Evolutionary conservation across 768 basidiomycete species (phyloP), one percentile per base, ranked within the genome.

Genomic region (Trichaptum fuscoviolaceum): DNA sequence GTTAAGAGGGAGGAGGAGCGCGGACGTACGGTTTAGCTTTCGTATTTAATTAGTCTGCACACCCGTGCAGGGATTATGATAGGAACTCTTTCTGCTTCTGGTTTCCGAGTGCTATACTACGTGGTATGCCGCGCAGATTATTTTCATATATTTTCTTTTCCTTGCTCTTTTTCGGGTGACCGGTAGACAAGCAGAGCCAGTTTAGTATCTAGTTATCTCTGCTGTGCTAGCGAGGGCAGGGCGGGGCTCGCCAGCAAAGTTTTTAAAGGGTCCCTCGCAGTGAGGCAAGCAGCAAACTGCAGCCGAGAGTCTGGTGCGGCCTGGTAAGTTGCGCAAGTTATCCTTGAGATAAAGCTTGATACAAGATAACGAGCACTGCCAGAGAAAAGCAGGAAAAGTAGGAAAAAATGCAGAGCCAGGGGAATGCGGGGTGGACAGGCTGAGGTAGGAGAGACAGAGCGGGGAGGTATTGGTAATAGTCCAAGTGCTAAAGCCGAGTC

Each of bases 21-120:
- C 42, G 42, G 42, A 52, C 42, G 42, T 52, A 52, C 42, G 42
- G 42, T 52, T 52, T 52, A 52, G 42, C 42, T 52, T 52, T 52
- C 15, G 42, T 52, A 52, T 52, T 52, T 6, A 52, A 52, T 52
- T 52, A 52, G 42, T 52, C 42, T 52, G 42, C 42, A 52, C 42
- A 52, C 42, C 42, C 42, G 12, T 52, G 42, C 12, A 52, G 42
- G 30, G 30, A 30, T 30, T 52, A 52, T 52, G 42, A 52, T 52
- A 52, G 42, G 42, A 52, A 15, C 12, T 52, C 42, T 52, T 52
- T 52, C 42, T 52, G 42, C 42, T 52, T 52, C 42, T 52, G 42
- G 42, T 52, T 52, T 52, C 42, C 42, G 42, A 52, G 42, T 52
- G 42, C 42, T 52, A 15, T 52, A 52, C 42, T 12, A 52, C 20